Base-by-base conservation (phyloP, 495 filamentous ascomycete species). In the Talaromyces borbonicus region DNA sequence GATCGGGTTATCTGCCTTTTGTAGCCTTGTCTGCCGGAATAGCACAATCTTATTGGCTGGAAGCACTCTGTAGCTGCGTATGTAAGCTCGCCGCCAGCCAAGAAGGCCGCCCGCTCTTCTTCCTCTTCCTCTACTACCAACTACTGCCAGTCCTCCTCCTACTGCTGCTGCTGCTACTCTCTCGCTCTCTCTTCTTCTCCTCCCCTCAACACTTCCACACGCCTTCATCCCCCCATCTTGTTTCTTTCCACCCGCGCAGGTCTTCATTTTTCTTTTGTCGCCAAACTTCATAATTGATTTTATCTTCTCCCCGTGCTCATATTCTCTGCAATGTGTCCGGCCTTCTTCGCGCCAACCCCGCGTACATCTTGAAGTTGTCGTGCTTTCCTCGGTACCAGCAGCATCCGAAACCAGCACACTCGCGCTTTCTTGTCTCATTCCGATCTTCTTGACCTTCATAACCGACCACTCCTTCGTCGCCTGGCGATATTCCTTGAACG, bases 401-500 rank as follows among this genome's bases (percentile, higher is more conserved):
- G n/a, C n/a, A n/a, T n/a, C n/a, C n/a, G n/a, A n/a, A n/a, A n/a
- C n/a, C n/a, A n/a, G n/a, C n/a, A n/a, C n/a, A n/a, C n/a, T n/a
- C n/a, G n/a, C n/a, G n/a, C n/a, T n/a, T n/a, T n/a, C n/a, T n/a
- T n/a, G n/a, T 46, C 43, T 25, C 27, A 19, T 35, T 24, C 41
- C 25, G 32, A n/a, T n/a, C 43, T 22, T 7, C 20, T 24, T 22
- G n/a, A 12, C 58, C 50, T 59, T 56, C 52, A 49, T 61, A 47
- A 51, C 52, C 15, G n/a, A n/a, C 49, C 45, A 51, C 52, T 49
- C 35, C 48, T 48, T 22, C 35, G 48, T 49, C 47, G 40, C 50
- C 47, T 56, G 16, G n/a, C 14, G 20, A 33, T 52, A n/a, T n/a
- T n/a, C 51, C 35, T 52, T 39, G 50, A 54, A 63, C 50, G 45